phyloP scores from a whole-genome alignment of 139 green algal species.

The Chlorella ohadii region DNA sequence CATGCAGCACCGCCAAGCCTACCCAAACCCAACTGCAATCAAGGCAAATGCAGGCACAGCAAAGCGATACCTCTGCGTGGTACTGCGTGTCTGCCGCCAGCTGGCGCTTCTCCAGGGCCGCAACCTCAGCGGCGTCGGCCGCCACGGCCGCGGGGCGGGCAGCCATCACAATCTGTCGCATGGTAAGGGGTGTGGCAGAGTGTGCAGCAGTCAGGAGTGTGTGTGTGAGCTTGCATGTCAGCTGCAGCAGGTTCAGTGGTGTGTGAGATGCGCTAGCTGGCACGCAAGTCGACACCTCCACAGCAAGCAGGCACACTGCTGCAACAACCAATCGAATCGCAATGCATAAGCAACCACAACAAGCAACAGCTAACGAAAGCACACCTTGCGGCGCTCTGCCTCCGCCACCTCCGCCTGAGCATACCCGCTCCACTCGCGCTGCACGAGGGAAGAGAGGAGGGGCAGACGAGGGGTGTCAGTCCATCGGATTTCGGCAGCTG shows the following conservation, averaged over 20 bases:
- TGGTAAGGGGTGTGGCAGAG: no score
- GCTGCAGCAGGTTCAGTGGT: no score
- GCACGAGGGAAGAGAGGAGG: no score
- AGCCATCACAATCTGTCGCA: slow-evolving; percentile 16
- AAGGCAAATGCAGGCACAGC: not conserved
- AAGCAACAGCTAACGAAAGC: no score
- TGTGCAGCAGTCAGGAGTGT: not conserved
- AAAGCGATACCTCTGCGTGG: slow-evolving; percentile 31
- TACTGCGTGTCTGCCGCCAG: slow-evolving; percentile 36
- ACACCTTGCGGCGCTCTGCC: slow-evolving; percentile 29
- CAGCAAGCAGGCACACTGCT: no score
- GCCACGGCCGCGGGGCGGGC: not conserved
- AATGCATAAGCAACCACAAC: no score
- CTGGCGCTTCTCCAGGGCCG: slow-evolving; percentile 18
- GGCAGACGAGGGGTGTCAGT: no score
- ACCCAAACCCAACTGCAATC: not conserved
- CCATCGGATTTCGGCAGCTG: no score
- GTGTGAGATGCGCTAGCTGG: no score
- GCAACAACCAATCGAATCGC: no score
- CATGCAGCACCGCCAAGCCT: not conserved
- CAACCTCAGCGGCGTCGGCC: slow-evolving; percentile 26
- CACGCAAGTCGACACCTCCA: no score
- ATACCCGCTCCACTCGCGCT: slow-evolving; percentile 27
- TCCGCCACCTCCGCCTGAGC: slow-evolving; percentile 36
- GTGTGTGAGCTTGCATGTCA: not conserved